Conservation (phyloP, 441 rosid genomes). For the Adansonia rubrostipa region DNA sequence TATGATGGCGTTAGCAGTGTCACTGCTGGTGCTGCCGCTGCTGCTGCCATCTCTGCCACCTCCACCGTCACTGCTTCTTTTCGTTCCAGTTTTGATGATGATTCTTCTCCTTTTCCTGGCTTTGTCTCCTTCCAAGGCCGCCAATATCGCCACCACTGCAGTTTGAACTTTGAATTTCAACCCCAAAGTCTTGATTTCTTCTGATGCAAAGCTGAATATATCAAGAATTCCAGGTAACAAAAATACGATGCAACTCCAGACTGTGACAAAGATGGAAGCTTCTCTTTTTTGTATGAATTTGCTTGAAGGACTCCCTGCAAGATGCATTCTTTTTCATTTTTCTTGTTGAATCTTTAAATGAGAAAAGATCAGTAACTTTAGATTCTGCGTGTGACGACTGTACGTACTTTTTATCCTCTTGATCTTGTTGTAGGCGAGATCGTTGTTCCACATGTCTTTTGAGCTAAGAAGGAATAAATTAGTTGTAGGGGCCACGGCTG, state of each 20-base stretch:
- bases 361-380: neutral
- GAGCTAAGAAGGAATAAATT: neutral
- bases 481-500: neutral
- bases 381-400: neutral
- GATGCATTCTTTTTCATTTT: neutral
- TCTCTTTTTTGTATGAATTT: too few species aligned
- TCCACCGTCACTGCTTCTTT: constrained; percentile 43
- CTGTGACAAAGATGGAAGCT: too few species aligned
- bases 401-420: neutral
- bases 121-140: constrained; percentile 28
- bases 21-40: constrained; percentile 46
- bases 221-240: too few species aligned
- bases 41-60: constrained; percentile 51
- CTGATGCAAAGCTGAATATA: too few species aligned
- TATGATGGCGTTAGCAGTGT: constrained; percentile 25
- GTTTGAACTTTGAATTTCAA: neutral
- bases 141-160: constrained; percentile 19
- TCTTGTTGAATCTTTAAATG: neutral
- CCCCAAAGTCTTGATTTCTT: too few species aligned
- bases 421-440: neutral
- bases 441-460: neutral
- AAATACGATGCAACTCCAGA: too few species aligned
- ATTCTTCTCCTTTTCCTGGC: constrained; percentile 42
- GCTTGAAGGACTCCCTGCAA: too few species aligned
- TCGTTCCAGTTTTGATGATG: constrained; percentile 44